Percentiles rank a stretch among this genome's conserved stretches.
These are phyloP conservation scores for Cryptosporidium canis DNA, from an alignment of 169 alveolate genomes.

Conservation along the genomic window DNA sequence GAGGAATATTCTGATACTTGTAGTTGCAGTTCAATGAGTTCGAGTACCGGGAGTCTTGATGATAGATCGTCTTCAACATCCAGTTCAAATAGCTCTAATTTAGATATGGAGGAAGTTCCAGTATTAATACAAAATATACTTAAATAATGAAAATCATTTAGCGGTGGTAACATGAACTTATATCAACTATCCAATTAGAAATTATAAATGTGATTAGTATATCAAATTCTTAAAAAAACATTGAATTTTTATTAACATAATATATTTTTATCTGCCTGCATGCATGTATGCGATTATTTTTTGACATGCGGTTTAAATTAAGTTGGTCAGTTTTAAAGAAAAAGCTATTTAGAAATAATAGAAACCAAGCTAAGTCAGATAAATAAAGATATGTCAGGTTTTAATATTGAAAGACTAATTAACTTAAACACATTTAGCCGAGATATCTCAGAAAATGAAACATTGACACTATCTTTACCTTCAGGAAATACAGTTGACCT, in stretches of 20 bases:
- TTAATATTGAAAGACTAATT: conserved; percentile 65
- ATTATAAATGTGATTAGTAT: not conserved
- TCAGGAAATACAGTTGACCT: conserved; percentile 64
- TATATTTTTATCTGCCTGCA: conserved; percentile 11
- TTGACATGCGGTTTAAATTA: not conserved
- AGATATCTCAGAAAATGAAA: conserved; percentile 22
- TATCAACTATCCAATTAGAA: not conserved
- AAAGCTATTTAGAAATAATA: not conserved
- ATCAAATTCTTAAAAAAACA: not conserved
- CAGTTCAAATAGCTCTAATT: not conserved
- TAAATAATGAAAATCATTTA: not conserved
- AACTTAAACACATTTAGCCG: conserved; percentile 43
- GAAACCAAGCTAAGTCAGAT: conserved; percentile 57
- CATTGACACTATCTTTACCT: conserved; percentile 45
- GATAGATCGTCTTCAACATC: not conserved
- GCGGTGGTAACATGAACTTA: not conserved
- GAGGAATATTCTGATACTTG: conserved; percentile 41
- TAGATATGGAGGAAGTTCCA: not conserved
- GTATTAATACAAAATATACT: not conserved
- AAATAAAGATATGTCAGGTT: conserved; percentile 71
- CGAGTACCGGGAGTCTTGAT: not conserved
- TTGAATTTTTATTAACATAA: too few relatives aligned
- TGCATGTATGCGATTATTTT: conserved; percentile 4
- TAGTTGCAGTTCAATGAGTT: conserved; percentile 20
- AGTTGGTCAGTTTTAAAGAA: not conserved